Base-by-base conservation (phyloP, 768 basidiomycete species). In the Daedaleopsis sinensis region DNA sequence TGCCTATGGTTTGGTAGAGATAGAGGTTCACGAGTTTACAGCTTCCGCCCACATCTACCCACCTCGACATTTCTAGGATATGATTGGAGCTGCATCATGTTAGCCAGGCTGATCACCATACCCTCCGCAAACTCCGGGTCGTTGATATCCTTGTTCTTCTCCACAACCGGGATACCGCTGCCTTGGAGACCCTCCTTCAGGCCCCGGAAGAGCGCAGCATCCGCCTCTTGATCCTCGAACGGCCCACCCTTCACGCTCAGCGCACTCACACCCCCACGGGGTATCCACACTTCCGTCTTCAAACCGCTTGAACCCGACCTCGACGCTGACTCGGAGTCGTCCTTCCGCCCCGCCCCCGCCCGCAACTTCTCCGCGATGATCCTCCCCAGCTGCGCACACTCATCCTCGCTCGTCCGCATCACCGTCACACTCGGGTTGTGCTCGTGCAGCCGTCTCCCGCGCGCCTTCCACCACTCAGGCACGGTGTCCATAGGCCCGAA, bases 391-490 rank as follows among this genome's bases (percentile, higher is more conserved):
- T 18, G 21, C 52, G 38, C 51, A 37, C 61, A 67, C 44, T 67
- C 66, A 37, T 62, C 59, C 36, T 49, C 21, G 9, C 58, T 57
- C 47, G 66, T 67, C 19, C 66, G 63, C 66, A 67, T 60, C 24
- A 67, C 44, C n/a, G 63, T 67, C 35, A 65, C 55, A 19, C 58
- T 56, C 48, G 61, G 43, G 43, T 67, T 67, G 52, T 64, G 63
- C 48, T 60, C 52, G 18, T 58, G 39, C 49, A 64, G 51, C 27
- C 47, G 21, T 59, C 44, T 27, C 15, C 7, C 47, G 11, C 19
- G 1, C 21, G 47, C 58, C 60, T 9, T 46, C 47, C 38, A 6
- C 10, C 10, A 12, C 21, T 50, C 57, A 67, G 66, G 66, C 27
- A 67, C 66, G 35, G 35, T 62, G 19, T 54, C 63, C 49, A 50